Percentiles rank a stretch among this genome's conserved stretches.
Conservation (phyloP, 129 eudicot species). For the Mikania micrantha region DNA sequence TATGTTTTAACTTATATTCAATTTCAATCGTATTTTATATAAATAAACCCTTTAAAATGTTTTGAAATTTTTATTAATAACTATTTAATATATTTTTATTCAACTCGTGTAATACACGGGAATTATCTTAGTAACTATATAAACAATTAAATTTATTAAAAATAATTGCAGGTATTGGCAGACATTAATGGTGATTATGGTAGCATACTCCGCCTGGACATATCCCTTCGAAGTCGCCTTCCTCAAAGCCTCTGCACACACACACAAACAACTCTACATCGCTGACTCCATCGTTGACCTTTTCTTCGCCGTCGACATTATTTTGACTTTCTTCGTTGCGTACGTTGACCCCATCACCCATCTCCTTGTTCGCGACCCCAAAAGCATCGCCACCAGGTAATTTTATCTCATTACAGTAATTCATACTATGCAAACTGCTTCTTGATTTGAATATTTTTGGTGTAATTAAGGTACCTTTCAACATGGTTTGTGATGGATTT, state of each 20-base stretch:
- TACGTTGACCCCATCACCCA: slow-evolving; percentile 70
- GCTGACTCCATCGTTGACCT: slow-evolving; percentile 63
- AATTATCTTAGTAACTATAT: neutral
- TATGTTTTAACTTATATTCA: too few relatives aligned
- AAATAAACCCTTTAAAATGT: too few relatives aligned
- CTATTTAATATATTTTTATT: too few relatives aligned
- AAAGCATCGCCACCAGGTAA: slow-evolving; percentile 70
- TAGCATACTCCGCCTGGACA: slow-evolving; percentile 76
- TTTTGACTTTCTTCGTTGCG: slow-evolving; percentile 78
- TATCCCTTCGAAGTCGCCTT: slow-evolving; percentile 84
- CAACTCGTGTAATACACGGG: too few relatives aligned
- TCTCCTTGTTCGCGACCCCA: slow-evolving; percentile 54
- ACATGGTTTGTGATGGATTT: slow-evolving; percentile 94
- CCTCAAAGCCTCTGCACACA: slow-evolving; percentile 32
- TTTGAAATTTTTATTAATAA: too few relatives aligned
- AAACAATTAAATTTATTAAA: neutral
- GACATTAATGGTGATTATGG: slow-evolving; percentile 74
- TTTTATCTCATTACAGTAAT: neutral
- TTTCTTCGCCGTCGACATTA: slow-evolving; percentile 69
- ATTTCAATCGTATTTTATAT: too few relatives aligned
- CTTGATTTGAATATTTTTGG: neutral
- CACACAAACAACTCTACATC: slow-evolving; percentile 38
- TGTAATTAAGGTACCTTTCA: slow-evolving; percentile 54
- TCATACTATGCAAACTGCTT: neutral
- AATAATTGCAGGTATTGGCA: slow-evolving; percentile 73